phyloP scores from a whole-genome alignment of 345 rosid species.

The Salix dunnii region DNA sequence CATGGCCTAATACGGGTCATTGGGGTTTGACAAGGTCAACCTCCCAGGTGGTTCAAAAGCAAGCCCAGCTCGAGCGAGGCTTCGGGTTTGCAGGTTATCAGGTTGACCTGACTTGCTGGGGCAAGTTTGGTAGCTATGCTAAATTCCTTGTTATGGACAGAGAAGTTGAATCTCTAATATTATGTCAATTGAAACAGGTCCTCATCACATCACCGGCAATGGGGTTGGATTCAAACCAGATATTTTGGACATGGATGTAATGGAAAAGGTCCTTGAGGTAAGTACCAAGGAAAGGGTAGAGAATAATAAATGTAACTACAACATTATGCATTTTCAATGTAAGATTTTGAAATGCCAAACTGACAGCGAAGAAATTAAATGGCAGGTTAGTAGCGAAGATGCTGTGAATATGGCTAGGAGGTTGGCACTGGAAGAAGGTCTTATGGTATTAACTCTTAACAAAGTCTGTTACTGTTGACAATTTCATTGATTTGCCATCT shows the following conservation, averaged over 20 bases:
- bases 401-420: slow-evolving; percentile 91
- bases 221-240: slow-evolving; percentile 98
- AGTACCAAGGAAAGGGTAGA: not conserved
- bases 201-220: slow-evolving; percentile 89
- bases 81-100: too few relatives aligned
- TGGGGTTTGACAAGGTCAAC: too few relatives aligned
- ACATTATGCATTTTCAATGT: not conserved
- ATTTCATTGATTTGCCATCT: not conserved
- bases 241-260: slow-evolving; percentile 86
- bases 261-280: slow-evolving; percentile 93
- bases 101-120: too few relatives aligned
- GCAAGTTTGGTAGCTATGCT: too few relatives aligned
- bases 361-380: slow-evolving; percentile 1
- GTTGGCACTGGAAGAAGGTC: slow-evolving; percentile 91
- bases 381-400: slow-evolving; percentile 86
- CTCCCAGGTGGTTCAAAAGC: too few relatives aligned
- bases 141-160: not conserved
- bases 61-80: too few relatives aligned
- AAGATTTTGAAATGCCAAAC: slow-evolving; percentile 8
- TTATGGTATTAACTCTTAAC: slow-evolving; percentile 52
- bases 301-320: not conserved
- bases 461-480: not conserved
- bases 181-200: slow-evolving; percentile 49
- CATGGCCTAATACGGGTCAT: too few relatives aligned
- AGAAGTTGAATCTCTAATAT: not conserved